Evolutionary conservation across 148 eudicot genomes (phyloP).

Genomic region (Vaccinium myrtillus): DNA sequence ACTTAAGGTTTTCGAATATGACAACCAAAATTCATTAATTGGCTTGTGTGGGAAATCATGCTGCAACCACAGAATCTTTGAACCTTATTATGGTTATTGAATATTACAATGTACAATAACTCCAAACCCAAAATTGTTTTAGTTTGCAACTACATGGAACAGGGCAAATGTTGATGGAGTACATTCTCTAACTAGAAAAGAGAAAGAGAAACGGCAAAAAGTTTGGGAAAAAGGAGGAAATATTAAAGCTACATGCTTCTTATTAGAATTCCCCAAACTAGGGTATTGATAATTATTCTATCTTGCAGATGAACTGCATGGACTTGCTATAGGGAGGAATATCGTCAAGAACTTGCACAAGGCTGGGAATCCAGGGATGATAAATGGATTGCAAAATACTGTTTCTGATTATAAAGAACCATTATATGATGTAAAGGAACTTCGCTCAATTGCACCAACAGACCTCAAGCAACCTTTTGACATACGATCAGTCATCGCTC

Average conservation of each 20-base stretch:
- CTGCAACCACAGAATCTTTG: slow-evolving; percentile 4
- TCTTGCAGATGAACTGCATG: slow-evolving; percentile 93
- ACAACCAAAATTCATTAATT: not conserved
- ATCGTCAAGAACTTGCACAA: slow-evolving; percentile 79
- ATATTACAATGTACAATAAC: not conserved
- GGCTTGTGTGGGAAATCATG: slow-evolving; percentile 3
- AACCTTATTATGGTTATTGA: not conserved
- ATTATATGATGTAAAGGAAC: slow-evolving; percentile 73
- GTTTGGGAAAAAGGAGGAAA: too few species aligned
- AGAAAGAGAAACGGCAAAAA: not conserved
- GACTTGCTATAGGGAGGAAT: slow-evolving; percentile 86
- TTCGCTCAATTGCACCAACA: slow-evolving; percentile 84
- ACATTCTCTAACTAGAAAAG: not conserved
- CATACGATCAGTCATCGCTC: slow-evolving; percentile 86
- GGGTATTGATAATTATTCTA: slow-evolving; percentile 2
- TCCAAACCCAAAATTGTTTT: not conserved
- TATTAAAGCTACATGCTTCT: not conserved
- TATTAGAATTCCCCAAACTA: not conserved
- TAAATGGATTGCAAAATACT: slow-evolving; percentile 25
- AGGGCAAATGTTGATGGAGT: not conserved
- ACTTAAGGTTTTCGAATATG: not conserved
- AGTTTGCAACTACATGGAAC: not conserved
- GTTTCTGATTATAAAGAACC: slow-evolving; percentile 66
- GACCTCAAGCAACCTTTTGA: slow-evolving; percentile 95
- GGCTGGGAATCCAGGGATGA: slow-evolving; percentile 60